These are phyloP conservation scores for Lachancea dasiensis DNA, from an alignment of 805 yeast genomes.

Conservation along the genomic window DNA sequence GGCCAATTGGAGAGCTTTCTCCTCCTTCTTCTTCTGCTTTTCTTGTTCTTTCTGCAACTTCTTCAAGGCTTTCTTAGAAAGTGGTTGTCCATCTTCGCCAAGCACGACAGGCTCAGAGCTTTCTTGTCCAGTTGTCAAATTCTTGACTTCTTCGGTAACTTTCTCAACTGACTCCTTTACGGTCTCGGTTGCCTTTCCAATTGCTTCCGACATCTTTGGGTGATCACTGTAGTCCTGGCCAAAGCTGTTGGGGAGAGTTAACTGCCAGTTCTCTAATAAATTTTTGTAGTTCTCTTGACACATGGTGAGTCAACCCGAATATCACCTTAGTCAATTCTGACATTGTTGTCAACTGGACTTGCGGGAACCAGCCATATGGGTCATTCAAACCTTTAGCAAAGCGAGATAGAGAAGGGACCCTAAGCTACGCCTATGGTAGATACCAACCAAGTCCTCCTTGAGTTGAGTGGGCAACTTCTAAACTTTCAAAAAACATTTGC, in stretches of 20 bases:
- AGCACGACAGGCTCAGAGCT: conserved; percentile 29
- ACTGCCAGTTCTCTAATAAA: too few species aligned
- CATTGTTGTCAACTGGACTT: background rate
- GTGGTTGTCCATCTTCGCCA: conserved; percentile 82
- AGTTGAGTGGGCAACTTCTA: too few species aligned
- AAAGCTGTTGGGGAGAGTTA: too few species aligned
- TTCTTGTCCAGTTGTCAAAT: conserved; percentile 5
- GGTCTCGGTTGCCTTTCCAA: conserved; percentile 6
- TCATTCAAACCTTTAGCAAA: too few species aligned
- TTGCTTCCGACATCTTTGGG: conserved; percentile 7
- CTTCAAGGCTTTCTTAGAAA: conserved; percentile 91
- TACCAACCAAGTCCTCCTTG: too few species aligned
- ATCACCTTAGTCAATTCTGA: background rate
- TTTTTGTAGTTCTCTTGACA: too few species aligned
- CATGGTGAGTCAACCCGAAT: too few species aligned
- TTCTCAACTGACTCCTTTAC: conserved; percentile 9
- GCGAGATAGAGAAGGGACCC: too few species aligned
- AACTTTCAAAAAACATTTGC: too few species aligned
- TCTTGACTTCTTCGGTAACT: conserved; percentile 7
- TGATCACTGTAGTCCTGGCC: too few species aligned
- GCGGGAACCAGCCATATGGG: too few species aligned
- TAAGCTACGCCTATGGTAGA: too few species aligned
- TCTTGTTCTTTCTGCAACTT: conserved; percentile 90
- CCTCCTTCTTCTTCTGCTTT: conserved; percentile 89
- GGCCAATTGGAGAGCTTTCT: conserved; percentile 82